Evolutionary conservation across 73 alveolate species (phyloP).

Genomic region (Paramecium sexaurelia): DNA sequence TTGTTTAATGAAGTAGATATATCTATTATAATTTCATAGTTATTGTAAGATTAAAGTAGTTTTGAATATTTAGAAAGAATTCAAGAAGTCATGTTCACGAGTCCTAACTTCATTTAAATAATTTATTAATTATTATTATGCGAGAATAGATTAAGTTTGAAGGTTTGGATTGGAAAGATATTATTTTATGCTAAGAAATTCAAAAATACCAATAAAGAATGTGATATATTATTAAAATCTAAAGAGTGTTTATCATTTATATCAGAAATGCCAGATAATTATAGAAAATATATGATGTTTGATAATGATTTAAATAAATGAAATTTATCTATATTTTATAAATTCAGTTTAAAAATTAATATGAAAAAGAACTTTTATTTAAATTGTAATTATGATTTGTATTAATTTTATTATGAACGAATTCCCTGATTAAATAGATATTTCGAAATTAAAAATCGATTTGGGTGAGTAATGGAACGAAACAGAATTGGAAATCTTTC

Average conservation of each 20-base stretch:
- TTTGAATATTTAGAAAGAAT: not conserved
- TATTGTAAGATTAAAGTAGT: not conserved
- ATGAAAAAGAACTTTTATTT: not conserved
- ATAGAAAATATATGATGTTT: not conserved
- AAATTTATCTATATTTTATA: not conserved
- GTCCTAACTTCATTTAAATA: not conserved
- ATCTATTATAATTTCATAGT: not conserved
- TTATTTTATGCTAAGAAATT: not conserved
- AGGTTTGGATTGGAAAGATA: not conserved
- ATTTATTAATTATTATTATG: not conserved
- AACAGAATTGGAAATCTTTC: constrained; percentile 25
- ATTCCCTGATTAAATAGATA: not conserved
- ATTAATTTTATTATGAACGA: not conserved
- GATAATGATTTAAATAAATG: not conserved
- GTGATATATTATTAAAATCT: not conserved
- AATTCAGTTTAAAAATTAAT: not conserved
- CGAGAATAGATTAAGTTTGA: not conserved
- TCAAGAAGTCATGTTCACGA: not conserved
- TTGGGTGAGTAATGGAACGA: constrained; percentile 17
- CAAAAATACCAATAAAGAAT: not conserved
- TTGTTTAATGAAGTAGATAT: not conserved
- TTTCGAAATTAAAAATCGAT: not conserved
- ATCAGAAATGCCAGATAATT: not conserved
- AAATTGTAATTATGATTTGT: not conserved
- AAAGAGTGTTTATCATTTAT: not conserved